Evolutionary conservation across 345 rosid species (phyloP).

Genomic region (Bruguiera gymnorhiza): DNA sequence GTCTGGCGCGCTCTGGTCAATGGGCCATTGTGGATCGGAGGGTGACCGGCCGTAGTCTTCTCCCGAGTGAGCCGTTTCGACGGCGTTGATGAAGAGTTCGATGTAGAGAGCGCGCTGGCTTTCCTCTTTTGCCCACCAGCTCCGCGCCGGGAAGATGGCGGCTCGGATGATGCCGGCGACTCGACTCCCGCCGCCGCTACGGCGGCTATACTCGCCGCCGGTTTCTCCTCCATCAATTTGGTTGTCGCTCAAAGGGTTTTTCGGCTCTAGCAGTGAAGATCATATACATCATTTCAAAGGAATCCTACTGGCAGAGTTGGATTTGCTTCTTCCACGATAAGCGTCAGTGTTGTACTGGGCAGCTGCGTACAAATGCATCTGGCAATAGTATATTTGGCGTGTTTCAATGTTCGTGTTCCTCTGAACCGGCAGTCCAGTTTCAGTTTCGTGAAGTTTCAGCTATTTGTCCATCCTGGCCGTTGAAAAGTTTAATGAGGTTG

Average conservation of each 20-base stretch:
- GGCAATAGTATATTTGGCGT: not conserved
- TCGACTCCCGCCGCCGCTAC: slow-evolving; percentile 35
- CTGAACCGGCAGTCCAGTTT: not conserved
- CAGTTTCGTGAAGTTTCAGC: too few species aligned
- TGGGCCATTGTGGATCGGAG: slow-evolving; percentile 83
- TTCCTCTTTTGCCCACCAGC: slow-evolving; percentile 70
- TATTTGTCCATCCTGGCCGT: too few species aligned
- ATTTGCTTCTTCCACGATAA: slow-evolving; percentile 10
- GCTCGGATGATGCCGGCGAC: slow-evolving; percentile 54
- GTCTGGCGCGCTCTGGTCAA: slow-evolving; percentile 88
- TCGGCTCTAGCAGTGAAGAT: not conserved
- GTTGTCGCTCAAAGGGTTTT: not conserved
- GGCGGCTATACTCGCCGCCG: slow-evolving; percentile 30
- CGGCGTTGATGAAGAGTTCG: slow-evolving; percentile 50
- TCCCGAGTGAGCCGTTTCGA: slow-evolving; percentile 82
- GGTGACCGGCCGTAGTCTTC: slow-evolving; percentile 53
- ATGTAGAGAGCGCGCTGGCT: slow-evolving; percentile 43
- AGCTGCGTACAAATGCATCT: not conserved
- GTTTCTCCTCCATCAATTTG: slow-evolving; percentile 27
- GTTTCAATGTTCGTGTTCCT: not conserved
- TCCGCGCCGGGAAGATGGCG: slow-evolving; percentile 62
- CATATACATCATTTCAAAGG: slow-evolving; percentile 10
- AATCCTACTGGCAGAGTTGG: slow-evolving; percentile 1
- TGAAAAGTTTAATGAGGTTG: too few species aligned
- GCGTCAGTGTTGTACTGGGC: not conserved